Evolutionary conservation across 129 eudicot species (phyloP), one percentile per base, ranked within the genome.

Genomic region (Dittrichia graveolens): DNA sequence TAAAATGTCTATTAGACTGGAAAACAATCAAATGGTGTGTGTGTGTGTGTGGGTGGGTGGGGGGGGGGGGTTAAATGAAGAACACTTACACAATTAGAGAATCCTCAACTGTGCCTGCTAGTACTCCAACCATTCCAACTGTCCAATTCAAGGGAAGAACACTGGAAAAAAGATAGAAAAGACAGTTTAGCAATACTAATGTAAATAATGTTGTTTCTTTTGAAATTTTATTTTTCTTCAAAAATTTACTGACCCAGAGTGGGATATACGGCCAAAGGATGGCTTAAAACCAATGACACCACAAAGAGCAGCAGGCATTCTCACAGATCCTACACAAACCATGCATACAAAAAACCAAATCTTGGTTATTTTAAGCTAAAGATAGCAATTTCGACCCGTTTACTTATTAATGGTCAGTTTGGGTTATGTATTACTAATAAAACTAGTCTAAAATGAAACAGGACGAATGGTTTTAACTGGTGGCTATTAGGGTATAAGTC

Each of bases 301-400:
- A 80, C 99, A 95, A 58, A 95, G 88, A 73, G 99, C 93, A 60
- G 97, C 97, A 69, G 99, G 99, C 86, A 91, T 83, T 65, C 99
- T 82, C 55, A 94, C 97, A 41, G 99, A 94, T 70, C 99, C 99
- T 94, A 71, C 45, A 63, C n/a, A 75, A 72, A 31, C 15, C 52
- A 47, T 35, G 52, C 10, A 72, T 3, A 47, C 24, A 46, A 19
- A 24, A 75, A 49, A 64, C 64, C 35, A 65, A 80, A 67, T 48
- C 5, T 49, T 64, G 37, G 52, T 47, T 16, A 45, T 69, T 59
- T 59, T 12, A 1, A 15, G 52, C 65, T 60, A 13, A 60, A 60
- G 45, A 24, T 60, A 37, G 46, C 45, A 37, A 31, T 31, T 34
- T 58, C 64, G 24, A 60, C 45, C 10, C 9, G 41, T 31, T 58